These are phyloP conservation scores for Amanita inopinata DNA, from an alignment of 768 basidiomycete genomes.

Conservation along the genomic window DNA sequence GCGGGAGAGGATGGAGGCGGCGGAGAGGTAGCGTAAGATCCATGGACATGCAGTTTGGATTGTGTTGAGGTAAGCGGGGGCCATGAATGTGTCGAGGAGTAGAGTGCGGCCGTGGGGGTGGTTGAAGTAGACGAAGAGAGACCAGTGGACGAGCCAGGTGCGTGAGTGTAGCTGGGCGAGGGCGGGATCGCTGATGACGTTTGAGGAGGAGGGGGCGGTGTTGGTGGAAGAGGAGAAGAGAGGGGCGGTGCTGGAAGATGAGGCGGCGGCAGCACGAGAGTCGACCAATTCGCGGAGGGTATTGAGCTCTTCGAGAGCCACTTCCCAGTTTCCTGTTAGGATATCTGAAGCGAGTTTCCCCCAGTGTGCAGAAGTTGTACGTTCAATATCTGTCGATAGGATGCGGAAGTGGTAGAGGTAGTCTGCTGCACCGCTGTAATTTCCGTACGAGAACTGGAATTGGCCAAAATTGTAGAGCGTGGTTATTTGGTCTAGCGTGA, in stretches of 20 bases:
- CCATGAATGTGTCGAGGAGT: constrained; percentile 93
- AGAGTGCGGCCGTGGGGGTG: constrained; percentile 85
- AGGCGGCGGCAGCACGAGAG: constrained; percentile 38
- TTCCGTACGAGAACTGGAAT: constrained; percentile 98
- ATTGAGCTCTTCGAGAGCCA: constrained; percentile 92
- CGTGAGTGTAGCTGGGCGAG: constrained; percentile 86
- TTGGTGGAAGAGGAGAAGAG: background rate
- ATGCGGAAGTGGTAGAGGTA: constrained; percentile 99
- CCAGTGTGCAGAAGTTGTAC: constrained; percentile 97
- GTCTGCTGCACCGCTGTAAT: constrained; percentile 93
- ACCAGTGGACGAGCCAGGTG: constrained; percentile 97
- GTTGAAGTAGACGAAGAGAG: constrained; percentile 97
- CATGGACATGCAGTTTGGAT: constrained; percentile 95
- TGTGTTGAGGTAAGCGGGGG: constrained; percentile 95
- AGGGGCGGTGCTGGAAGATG: constrained; percentile 11
- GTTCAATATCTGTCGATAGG: constrained; percentile 85
- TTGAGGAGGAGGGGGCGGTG: constrained; percentile 19
- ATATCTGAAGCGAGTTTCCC: constrained; percentile 97
- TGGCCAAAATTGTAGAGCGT: constrained; percentile 97
- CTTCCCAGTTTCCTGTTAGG: constrained; percentile 89
- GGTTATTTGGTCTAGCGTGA: constrained; percentile 91
- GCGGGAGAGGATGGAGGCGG: constrained; percentile 87
- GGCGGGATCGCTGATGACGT: constrained; percentile 45
- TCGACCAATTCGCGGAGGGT: constrained; percentile 91
- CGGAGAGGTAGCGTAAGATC: constrained; percentile 89